Percentiles rank a stretch among this genome's conserved stretches.
Conservation (phyloP, 164 flowering plant species). For the Amborella trichopoda region DNA sequence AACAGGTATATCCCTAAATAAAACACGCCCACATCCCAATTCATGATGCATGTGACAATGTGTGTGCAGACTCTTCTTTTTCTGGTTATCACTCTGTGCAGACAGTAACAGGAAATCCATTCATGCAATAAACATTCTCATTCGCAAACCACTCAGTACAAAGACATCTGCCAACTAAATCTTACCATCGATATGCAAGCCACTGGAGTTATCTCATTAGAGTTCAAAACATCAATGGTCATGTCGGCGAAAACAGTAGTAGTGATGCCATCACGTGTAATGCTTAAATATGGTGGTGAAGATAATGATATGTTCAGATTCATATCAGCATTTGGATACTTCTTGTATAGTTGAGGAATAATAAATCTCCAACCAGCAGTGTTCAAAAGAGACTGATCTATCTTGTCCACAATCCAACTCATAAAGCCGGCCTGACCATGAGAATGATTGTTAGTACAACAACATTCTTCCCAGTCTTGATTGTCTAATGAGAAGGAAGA, state of each 20-base stretch:
- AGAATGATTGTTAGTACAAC: too few relatives aligned
- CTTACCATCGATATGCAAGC: conserved; percentile 83
- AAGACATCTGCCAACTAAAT: not conserved
- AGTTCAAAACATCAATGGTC: conserved; percentile 62
- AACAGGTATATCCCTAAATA: too few relatives aligned
- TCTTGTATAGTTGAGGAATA: conserved; percentile 77
- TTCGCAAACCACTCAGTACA: not conserved
- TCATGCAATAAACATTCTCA: not conserved
- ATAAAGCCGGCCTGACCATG: conserved; percentile 55
- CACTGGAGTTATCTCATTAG: conserved; percentile 52
- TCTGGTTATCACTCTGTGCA: not conserved
- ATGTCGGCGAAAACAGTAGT: conserved; percentile 52
- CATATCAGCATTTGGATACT: conserved; percentile 85
- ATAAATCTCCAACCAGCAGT: conserved; percentile 88
- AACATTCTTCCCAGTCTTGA: too few relatives aligned
- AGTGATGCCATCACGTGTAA: conserved; percentile 32
- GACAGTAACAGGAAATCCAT: not conserved
- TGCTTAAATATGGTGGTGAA: conserved; percentile 49
- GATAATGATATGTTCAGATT: conserved; percentile 53
- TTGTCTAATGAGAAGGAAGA: too few relatives aligned
- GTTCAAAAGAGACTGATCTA: conserved; percentile 76
- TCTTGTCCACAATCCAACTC: conserved; percentile 75
- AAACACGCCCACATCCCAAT: too few relatives aligned
- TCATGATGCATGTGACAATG: too few relatives aligned
- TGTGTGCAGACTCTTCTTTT: too few relatives aligned